Percentiles rank a stretch among this genome's conserved stretches.
These are phyloP conservation scores for Sisymbrium altissimum DNA, from an alignment of 345 rosid genomes.

Conservation along the genomic window DNA sequence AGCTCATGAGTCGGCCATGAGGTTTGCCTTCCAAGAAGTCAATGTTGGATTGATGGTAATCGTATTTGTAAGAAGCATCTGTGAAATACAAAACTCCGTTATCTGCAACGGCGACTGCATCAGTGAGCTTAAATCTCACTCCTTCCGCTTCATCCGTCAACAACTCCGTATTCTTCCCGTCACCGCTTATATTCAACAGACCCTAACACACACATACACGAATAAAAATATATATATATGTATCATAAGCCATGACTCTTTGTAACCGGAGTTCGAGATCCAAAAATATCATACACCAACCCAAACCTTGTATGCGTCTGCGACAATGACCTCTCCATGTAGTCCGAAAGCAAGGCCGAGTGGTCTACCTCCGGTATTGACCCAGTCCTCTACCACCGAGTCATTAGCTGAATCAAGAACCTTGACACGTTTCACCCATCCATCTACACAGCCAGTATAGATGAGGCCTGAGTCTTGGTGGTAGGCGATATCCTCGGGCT, in stretches of 20 bases:
- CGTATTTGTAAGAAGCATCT: conserved; percentile 61
- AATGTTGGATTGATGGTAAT: background rate
- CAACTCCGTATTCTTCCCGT: conserved; percentile 40
- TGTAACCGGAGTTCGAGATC: background rate
- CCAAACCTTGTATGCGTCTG: conserved; percentile 66
- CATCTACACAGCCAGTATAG: conserved; percentile 64
- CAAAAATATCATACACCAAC: background rate
- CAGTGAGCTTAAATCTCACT: conserved; percentile 53
- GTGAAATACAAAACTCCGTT: conserved; percentile 72
- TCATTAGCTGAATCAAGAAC: conserved; percentile 33
- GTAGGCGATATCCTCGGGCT: conserved; percentile 64
- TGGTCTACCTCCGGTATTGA: conserved; percentile 79
- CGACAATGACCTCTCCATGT: conserved; percentile 50
- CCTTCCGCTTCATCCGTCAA: conserved; percentile 64
- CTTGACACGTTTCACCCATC: conserved; percentile 77
- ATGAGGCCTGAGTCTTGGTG: conserved; percentile 38
- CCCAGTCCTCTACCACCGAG: conserved; percentile 53
- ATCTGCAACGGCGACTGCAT: conserved; percentile 61
- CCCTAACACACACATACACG: conserved; percentile 44
- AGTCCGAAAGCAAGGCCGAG: conserved; percentile 64
- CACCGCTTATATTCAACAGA: conserved; percentile 46
- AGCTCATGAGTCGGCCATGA: conserved; percentile 63
- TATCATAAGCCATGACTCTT: background rate
- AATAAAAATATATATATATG: background rate
- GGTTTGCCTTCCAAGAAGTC: conserved; percentile 69